A percentile compares a stretch with the other conserved stretches of the same genome.
phyloP scores from a whole-genome alignment of 2,329 filamentous ascomycete species.

The Claviceps monticola region DNA sequence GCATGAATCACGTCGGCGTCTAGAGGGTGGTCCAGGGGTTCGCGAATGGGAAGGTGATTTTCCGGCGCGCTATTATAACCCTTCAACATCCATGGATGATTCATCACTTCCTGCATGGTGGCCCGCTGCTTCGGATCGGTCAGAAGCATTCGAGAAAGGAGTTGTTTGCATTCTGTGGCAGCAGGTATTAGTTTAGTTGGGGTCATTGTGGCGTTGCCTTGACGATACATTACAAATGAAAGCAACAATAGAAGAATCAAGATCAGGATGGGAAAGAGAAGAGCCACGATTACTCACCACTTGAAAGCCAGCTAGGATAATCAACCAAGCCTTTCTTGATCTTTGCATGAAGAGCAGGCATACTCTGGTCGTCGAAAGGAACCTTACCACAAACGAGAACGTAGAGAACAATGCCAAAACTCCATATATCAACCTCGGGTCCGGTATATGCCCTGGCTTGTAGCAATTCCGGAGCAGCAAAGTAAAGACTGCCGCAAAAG shows the following conservation, averaged over 20 bases:
- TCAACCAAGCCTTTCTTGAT: conserved; percentile 96
- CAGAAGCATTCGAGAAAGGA: conserved; percentile 90
- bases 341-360: conserved; percentile 95
- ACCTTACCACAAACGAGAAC: conserved; percentile 96
- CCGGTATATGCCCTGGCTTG: conserved; percentile 92
- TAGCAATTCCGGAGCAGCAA: conserved; percentile 86
- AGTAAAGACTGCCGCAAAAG: conserved; percentile 95
- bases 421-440: conserved; percentile 96
- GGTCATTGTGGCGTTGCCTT: not conserved
- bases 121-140: conserved; percentile 83
- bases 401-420: conserved; percentile 95
- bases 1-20: conserved; percentile 73
- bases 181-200: not conserved
- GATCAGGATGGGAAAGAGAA: not conserved
- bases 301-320: conserved; percentile 85
- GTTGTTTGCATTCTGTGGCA: conserved; percentile 68
- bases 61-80: conserved; percentile 78
- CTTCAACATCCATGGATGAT: conserved; percentile 90
- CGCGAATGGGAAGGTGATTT: conserved; percentile 71
- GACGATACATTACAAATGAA: not conserved
- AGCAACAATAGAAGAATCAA: not conserved
- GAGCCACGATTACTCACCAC: conserved; percentile 39
- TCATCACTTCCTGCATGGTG: conserved; percentile 82
- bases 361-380: conserved; percentile 97
- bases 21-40: conserved; percentile 72